These are phyloP conservation scores for Sporormia fimetaria DNA, from an alignment of 495 filamentous ascomycete genomes.

Conservation along the genomic window DNA sequence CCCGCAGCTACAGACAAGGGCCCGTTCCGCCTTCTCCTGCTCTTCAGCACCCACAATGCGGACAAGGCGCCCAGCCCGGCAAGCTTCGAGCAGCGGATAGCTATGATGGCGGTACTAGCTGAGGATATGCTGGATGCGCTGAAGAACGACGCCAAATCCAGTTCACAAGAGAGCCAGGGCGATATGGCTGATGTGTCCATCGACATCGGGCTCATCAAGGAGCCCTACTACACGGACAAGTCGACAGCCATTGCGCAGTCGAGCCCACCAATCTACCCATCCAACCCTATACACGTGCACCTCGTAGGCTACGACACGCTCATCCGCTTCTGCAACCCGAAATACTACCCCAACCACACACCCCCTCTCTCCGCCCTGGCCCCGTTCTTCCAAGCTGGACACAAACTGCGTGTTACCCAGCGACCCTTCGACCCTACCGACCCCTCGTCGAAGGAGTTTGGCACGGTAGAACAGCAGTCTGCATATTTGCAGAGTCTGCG, in stretches of 20 bases:
- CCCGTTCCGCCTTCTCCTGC: constrained; percentile 54
- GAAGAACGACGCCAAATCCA: constrained; percentile 13
- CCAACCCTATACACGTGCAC: constrained; percentile 53
- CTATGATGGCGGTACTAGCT: constrained; percentile 79
- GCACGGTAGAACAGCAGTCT: constrained; percentile 29
- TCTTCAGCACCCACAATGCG: constrained; percentile 84
- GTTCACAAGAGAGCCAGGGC: not conserved
- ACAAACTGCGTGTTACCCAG: constrained; percentile 61
- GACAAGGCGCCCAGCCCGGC: constrained; percentile 84
- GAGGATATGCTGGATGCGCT: constrained; percentile 38
- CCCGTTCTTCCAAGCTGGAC: constrained; percentile 55
- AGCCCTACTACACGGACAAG: constrained; percentile 81
- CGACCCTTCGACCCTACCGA: constrained; percentile 42
- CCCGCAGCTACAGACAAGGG: constrained; percentile 11
- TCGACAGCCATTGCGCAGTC: constrained; percentile 48
- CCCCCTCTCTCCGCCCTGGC: constrained; percentile 44
- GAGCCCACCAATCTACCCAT: constrained; percentile 40
- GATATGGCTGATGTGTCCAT: constrained; percentile 30
- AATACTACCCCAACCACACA: constrained; percentile 61
- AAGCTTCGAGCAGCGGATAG: constrained; percentile 65
- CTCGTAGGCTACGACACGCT: constrained; percentile 83
- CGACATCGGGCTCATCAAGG: constrained; percentile 72
- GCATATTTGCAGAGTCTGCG: constrained; percentile 29
- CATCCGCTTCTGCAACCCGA: constrained; percentile 67
- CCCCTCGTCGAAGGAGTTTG: constrained; percentile 25